Conservation (phyloP, 1,139 yeast species). For the Yamadazyma atmosphaerica region DNA sequence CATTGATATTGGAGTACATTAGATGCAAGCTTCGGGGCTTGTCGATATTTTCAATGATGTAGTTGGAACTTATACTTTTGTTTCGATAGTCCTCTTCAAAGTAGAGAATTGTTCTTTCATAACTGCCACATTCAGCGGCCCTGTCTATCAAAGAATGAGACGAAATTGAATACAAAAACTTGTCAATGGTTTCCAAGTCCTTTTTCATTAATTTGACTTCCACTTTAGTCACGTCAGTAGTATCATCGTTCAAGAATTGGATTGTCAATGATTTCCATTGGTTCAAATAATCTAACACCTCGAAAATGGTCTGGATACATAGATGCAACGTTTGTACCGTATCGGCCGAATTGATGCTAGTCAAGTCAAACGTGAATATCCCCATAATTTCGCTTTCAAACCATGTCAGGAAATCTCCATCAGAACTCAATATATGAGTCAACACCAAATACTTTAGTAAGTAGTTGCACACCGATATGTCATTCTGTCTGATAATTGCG, state of each 20-base stretch:
- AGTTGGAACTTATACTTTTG: slow-evolving; percentile 32
- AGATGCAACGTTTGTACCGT: slow-evolving; percentile 56
- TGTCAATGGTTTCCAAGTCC: slow-evolving; percentile 39
- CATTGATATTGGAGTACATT: slow-evolving; percentile 86
- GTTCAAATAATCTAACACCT: slow-evolving; percentile 78
- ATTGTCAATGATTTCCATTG: slow-evolving; percentile 62
- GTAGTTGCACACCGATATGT: slow-evolving; percentile 65
- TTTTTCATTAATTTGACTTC: slow-evolving; percentile 15
- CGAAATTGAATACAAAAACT: slow-evolving; percentile 57
- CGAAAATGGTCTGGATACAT: slow-evolving; percentile 72
- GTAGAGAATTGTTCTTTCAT: slow-evolving; percentile 86
- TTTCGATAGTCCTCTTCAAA: slow-evolving; percentile 72
- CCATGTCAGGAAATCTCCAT: slow-evolving; percentile 38
- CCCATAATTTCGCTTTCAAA: slow-evolving; percentile 58
- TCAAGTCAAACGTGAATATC: slow-evolving; percentile 50
- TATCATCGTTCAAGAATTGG: slow-evolving; percentile 26
- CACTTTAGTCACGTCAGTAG: slow-evolving; percentile 19
- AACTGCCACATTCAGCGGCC: slow-evolving; percentile 81
- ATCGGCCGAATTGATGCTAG: slow-evolving; percentile 42
- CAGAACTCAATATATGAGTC: slow-evolving; percentile 59
- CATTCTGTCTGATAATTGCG: slow-evolving; percentile 70
- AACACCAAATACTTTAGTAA: slow-evolving; percentile 79
- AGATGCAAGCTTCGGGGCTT: slow-evolving; percentile 61
- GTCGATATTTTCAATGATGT: slow-evolving; percentile 31
- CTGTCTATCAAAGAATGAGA: slow-evolving; percentile 71